These are phyloP conservation scores for Xylariaceae sp. DNA, from an alignment of 2,329 filamentous ascomycete genomes.

Conservation along the genomic window DNA sequence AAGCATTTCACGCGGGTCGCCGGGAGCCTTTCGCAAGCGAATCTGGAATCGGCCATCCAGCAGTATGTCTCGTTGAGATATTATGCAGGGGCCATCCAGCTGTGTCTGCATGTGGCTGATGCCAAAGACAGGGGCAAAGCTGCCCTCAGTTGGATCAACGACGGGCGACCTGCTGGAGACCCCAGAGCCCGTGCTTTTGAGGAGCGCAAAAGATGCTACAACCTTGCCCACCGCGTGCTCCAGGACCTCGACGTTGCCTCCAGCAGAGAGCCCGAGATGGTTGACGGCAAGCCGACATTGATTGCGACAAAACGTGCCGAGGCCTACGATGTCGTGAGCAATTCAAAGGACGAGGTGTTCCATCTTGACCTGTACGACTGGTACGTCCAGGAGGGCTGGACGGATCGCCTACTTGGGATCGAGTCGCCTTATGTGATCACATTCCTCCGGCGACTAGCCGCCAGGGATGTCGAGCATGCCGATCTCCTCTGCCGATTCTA, in stretches of 20 bases:
- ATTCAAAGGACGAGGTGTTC: slow-evolving; percentile 86
- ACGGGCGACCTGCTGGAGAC: slow-evolving; percentile 67
- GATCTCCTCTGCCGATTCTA: slow-evolving; percentile 93
- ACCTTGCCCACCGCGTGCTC: slow-evolving; percentile 78
- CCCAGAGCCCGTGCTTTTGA: slow-evolving; percentile 60
- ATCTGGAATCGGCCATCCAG: slow-evolving; percentile 67
- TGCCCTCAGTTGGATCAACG: slow-evolving; percentile 79
- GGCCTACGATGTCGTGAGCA: slow-evolving; percentile 84
- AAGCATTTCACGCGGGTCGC: slow-evolving; percentile 85
- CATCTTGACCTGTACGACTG: slow-evolving; percentile 96
- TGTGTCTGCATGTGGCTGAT: slow-evolving; percentile 75
- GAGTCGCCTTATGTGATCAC: slow-evolving; percentile 79
- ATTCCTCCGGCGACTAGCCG: slow-evolving; percentile 73
- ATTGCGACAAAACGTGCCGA: slow-evolving; percentile 74
- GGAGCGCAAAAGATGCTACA: slow-evolving; percentile 71
- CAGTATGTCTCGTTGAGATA: slow-evolving; percentile 80
- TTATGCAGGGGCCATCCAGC: slow-evolving; percentile 85
- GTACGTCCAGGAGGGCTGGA: slow-evolving; percentile 83
- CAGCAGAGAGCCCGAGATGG: slow-evolving; percentile 58
- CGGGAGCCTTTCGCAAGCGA: slow-evolving; percentile 69
- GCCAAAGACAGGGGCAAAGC: slow-evolving; percentile 82
- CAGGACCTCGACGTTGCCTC: slow-evolving; percentile 67
- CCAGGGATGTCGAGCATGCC: slow-evolving; percentile 66
- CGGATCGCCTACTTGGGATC: slow-evolving; percentile 76
- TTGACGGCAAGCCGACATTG: slow-evolving; percentile 72